A percentile compares a stretch with the other conserved stretches of the same genome.
Conservation (phyloP, 2,329 filamentous ascomycete genomes). For the Thermothelomyces thermophilus region DNA sequence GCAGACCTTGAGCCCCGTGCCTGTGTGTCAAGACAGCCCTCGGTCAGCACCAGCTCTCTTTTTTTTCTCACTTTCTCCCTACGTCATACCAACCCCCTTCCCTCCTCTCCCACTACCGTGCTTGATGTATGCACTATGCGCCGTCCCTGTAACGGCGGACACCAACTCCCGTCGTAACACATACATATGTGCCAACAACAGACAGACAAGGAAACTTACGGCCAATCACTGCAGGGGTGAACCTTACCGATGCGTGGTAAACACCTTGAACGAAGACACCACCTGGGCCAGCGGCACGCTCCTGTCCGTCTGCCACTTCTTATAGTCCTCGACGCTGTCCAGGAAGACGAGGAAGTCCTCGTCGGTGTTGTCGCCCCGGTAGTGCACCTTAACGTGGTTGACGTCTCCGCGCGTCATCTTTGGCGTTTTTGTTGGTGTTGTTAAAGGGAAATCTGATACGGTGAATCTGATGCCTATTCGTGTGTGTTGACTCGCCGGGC, state of each 20-base stretch:
- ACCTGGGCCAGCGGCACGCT: conserved; percentile 77
- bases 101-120: background rate
- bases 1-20: conserved; percentile 76
- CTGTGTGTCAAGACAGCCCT: conserved; percentile 41
- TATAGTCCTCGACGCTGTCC: conserved; percentile 54
- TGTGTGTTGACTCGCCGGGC: background rate
- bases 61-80: background rate
- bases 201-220: too few species aligned
- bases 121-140: too few species aligned
- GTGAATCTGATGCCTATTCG: too few species aligned
- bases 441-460: background rate
- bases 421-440: conserved; percentile 17
- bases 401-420: conserved; percentile 68
- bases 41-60: background rate
- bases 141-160: too few species aligned
- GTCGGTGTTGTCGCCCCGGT: conserved; percentile 64
- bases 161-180: too few species aligned
- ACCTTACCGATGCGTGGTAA: conserved; percentile 78
- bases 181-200: too few species aligned
- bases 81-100: conserved; percentile 1
- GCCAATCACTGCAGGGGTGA: too few species aligned
- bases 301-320: conserved; percentile 79
- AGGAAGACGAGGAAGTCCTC: conserved; percentile 57
- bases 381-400: conserved; percentile 71
- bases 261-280: conserved; percentile 81